Conservation (phyloP, 2,329 filamentous ascomycete species). For the Aspergillus texensis region DNA sequence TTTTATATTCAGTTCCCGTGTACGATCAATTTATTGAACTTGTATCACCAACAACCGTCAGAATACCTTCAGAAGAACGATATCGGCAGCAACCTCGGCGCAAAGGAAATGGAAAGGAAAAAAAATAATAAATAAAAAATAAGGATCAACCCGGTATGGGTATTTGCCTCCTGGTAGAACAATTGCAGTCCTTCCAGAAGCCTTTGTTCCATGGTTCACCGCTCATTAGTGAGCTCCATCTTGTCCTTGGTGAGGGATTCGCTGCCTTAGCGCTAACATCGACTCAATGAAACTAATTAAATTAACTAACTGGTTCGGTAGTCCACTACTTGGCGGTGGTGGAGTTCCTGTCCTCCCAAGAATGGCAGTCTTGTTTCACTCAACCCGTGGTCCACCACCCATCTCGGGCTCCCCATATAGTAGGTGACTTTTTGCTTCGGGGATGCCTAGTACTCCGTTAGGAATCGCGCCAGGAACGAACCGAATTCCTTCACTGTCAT, state of each 20-base stretch:
- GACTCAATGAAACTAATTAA: not conserved
- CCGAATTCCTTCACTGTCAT: not conserved
- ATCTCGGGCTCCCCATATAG: not conserved
- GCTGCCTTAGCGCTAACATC: not conserved
- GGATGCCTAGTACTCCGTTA: not conserved
- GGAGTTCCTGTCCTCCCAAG: not conserved
- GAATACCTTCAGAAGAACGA: not conserved
- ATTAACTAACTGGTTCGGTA: not conserved
- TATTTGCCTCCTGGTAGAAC: slow-evolving; percentile 17
- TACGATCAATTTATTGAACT: not conserved
- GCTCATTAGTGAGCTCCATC: slow-evolving; percentile 13
- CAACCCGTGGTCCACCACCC: not conserved
- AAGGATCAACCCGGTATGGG: slow-evolving; percentile 17
- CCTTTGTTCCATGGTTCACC: slow-evolving; percentile 22
- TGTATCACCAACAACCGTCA: not conserved
- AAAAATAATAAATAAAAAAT: slow-evolving; percentile 2
- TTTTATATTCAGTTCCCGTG: not conserved
- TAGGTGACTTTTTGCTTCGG: not conserved
- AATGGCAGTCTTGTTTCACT: slow-evolving; percentile 3
- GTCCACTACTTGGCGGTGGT: not conserved
- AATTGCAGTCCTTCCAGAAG: slow-evolving; percentile 19
- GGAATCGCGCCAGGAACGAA: slow-evolving; percentile 8
- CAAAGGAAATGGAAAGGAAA: not conserved
- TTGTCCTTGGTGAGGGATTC: not conserved
- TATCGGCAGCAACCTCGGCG: not conserved